Percentiles rank a stretch among this genome's conserved stretches.
These are phyloP conservation scores for Moesziomyces aphidis DNA, from an alignment of 1,284 basidiomycete genomes.

Conservation along the genomic window DNA sequence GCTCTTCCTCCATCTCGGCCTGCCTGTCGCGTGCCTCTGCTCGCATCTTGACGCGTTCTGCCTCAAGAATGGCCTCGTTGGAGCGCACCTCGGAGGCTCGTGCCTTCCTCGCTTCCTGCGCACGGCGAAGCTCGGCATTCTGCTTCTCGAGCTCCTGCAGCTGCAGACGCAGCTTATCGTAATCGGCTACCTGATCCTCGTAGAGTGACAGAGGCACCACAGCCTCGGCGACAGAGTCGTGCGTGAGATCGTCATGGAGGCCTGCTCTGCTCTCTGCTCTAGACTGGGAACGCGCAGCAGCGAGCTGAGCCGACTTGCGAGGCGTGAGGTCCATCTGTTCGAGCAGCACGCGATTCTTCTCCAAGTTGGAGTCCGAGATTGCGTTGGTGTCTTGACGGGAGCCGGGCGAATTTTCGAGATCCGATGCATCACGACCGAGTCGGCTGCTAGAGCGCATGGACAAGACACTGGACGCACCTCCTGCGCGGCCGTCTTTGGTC, in stretches of 20 bases:
- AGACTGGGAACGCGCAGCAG: conserved; percentile 32
- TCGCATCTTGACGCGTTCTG: conserved; percentile 71
- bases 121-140: conserved; percentile 41
- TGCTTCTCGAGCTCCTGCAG: conserved; percentile 46
- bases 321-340: conserved; percentile 56
- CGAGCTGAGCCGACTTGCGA: conserved; percentile 43
- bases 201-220: conserved; percentile 61
- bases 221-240: conserved; percentile 48
- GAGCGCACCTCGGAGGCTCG: conserved; percentile 39
- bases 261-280: conserved; percentile 42
- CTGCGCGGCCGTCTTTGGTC: conserved; percentile 28
- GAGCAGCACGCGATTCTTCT: conserved; percentile 70
- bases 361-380: conserved; percentile 57
- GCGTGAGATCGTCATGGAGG: conserved; percentile 21
- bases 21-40: conserved; percentile 73
- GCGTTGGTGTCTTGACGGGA: conserved; percentile 9
- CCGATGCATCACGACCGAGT: conserved; percentile 26
- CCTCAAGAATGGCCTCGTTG: conserved; percentile 44
- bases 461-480: conserved; percentile 31
- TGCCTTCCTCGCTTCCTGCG: conserved; percentile 38
- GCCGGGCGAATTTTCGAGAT: conserved; percentile 24
- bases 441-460: conserved; percentile 44
- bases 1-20: conserved; percentile 69
- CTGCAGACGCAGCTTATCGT: conserved; percentile 64
- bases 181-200: conserved; percentile 66